These are phyloP conservation scores for Candida smagusa DNA, from an alignment of 1,139 yeast species.

Conservation along the genomic window DNA sequence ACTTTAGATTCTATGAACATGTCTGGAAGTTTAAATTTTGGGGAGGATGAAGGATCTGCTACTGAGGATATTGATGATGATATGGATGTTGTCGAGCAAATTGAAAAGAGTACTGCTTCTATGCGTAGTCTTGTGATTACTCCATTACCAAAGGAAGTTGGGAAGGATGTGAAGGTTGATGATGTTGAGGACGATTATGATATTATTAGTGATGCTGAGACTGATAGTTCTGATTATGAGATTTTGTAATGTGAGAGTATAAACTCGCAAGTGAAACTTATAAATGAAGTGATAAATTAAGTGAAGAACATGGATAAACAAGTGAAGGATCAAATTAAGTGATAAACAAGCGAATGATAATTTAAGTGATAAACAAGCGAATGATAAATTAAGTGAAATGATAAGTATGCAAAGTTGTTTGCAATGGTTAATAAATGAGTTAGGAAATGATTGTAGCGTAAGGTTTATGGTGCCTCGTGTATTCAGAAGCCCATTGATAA, in stretches of 20 bases:
- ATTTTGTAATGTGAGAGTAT: constrained; percentile 21
- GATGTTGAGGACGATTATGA: constrained; percentile 30
- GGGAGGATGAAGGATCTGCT: constrained; percentile 2
- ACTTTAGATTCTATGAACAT: constrained; percentile 26
- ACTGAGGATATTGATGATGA: constrained; percentile 6
- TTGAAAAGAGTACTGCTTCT: constrained; percentile 9
- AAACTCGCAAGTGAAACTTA: too few species aligned
- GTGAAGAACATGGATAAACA: too few species aligned
- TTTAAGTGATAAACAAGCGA: too few species aligned
- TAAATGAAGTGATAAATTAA: too few species aligned
- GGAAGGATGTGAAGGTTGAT: constrained; percentile 9
- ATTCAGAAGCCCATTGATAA: too few species aligned
- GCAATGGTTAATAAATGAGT: too few species aligned
- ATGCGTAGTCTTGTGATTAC: constrained; percentile 36
- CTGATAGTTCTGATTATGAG: constrained; percentile 39
- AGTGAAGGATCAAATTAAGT: too few species aligned
- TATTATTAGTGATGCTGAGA: constrained; percentile 30
- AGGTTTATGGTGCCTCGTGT: too few species aligned
- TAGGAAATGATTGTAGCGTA: too few species aligned
- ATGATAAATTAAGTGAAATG: too few species aligned
- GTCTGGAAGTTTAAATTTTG: constrained; percentile 15
- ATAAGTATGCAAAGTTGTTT: too few species aligned
- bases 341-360: too few species aligned
- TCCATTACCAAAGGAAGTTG: constrained; percentile 29
- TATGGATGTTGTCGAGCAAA: neutral